Evolutionary conservation across 176 grass and related monocot genomes (phyloP).

Genomic region (Phoenix dactylifera): DNA sequence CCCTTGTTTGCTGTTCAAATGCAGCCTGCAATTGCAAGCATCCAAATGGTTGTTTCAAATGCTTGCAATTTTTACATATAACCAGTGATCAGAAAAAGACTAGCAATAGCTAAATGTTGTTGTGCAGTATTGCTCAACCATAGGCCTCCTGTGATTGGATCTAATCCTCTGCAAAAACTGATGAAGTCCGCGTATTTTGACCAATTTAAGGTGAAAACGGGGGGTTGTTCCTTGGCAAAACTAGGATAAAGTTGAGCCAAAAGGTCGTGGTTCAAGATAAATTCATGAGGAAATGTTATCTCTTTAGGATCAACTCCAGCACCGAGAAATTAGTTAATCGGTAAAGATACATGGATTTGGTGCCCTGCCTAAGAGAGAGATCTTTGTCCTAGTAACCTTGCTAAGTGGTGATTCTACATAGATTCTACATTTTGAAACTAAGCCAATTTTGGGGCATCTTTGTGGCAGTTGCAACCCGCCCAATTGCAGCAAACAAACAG

Average conservation of each 20-base stretch:
- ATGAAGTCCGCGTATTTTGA: not conserved
- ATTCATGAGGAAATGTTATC: constrained; percentile 7
- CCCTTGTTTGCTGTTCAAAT: no score
- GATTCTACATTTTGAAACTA: no score
- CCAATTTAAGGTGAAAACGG: not conserved
- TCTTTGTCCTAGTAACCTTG: no score
- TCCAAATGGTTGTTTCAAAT: no score
- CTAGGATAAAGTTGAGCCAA: not conserved
- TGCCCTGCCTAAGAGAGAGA: no score
- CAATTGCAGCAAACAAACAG: no score
- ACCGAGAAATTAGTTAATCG: constrained; percentile 7
- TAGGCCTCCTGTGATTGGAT: not conserved
- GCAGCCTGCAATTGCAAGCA: no score
- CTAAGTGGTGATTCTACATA: no score
- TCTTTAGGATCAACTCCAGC: constrained; percentile 3
- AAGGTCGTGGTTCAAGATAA: constrained; percentile 11
- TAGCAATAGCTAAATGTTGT: not conserved
- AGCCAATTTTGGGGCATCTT: no score
- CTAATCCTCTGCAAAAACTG: not conserved
- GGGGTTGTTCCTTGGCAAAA: not conserved
- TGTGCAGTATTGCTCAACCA: not conserved
- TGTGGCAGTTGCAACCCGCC: no score
- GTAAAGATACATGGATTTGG: not conserved
- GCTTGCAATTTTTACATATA: constrained; percentile 3
- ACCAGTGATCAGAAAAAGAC: not conserved